Evolutionary conservation across 257 asterid genomes (phyloP), one percentile per base, ranked within the genome.

Genomic region (Mentha longifolia): DNA sequence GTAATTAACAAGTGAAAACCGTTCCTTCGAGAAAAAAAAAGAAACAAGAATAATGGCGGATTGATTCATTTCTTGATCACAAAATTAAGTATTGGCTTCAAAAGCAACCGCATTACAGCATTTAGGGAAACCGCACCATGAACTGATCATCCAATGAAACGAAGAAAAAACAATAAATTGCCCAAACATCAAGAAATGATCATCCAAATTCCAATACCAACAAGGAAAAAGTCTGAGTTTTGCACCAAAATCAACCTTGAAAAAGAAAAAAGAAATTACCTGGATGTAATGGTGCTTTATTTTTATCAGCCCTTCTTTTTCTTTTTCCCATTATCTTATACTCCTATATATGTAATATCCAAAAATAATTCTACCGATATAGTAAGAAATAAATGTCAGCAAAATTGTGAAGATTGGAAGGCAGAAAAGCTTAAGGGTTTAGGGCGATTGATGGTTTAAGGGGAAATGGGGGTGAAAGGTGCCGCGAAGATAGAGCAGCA

Each of bases 261-360:
- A 61, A 72, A n/a, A n/a, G n/a, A n/a, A n/a, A 61, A 6, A 61
- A 20, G 31, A 43, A 46, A 11, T 49, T 66, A 84, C 89, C 89
- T 65, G 84, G 72, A 61, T 81, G 79, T 33, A 84, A 74, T 61
- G 81, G 83, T 31, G 82, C 72, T 63, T 76, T 75, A 51, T 68
- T 78, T 30, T 62, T 59, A 71, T 81, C 86, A 37, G 59, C 64
- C 77, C 80, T 75, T 72, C 85, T 68, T 83, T 84, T 84, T 75
- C 89, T 77, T 58, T 81, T 84, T 67, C 89, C 86, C 89, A 84
- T 84, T 72, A 68, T 65, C 42, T 46, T n/a, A 50, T 25, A 63
- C 3, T 28, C 3, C 31, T 52, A 60, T 35, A 73, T 45, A 7
- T 35, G 14, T 39, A 64, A 52, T 41, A 71, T 58, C 50, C 47